Evolutionary conservation across 768 basidiomycete species (phyloP), one percentile per base, ranked within the genome.

Genomic region (Leucogyrophana mollusca): DNA sequence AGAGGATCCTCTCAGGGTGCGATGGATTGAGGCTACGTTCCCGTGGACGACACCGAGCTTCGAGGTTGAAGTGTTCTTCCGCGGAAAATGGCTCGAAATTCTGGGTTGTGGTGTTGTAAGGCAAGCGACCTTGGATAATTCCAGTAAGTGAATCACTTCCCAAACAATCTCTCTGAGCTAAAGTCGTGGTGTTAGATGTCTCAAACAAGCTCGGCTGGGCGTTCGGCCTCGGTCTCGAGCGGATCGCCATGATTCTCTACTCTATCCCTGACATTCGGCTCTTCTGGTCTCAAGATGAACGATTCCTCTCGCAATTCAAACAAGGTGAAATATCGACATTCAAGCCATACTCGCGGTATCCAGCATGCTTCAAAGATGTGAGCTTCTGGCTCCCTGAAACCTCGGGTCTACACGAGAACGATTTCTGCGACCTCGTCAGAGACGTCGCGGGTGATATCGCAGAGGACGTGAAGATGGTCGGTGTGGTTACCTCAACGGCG

Each of bases 1-100:
- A 14, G 72, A 77, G 30, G 79, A 88, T 40, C 94, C 96, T 20
- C 72, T 99, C 51, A 75, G 80, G 52, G 87, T 99, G 21, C 76
- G 96, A 17, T 99, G 96, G 96, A 97, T 98, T 53, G 93, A 97
- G 61, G 92, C 95, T 2, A 91, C 89, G 59, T 98, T 99, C 69
- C 96, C 96, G 2, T 99, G 95, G 76, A 99, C 96, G 45, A 88
- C 85, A 49, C 96, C 96, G 8, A 96, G 94, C 62, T 99, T 90
- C 61, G 95, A 99, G 61, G 94, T 99, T 34, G 96, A 99, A 63
- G 94, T 98, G 4, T 87, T 94, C 67, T 98, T 89, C 72, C 82
- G 85, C 46, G 96, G 93, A 1, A 88, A 94, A 65, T 99, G 96
- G 96, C 72, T 99, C 18, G 96, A 98, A 66, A 90, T 99, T 45